Evolutionary conservation across 345 rosid species (phyloP).

Genomic region (Heritiera littoralis): DNA sequence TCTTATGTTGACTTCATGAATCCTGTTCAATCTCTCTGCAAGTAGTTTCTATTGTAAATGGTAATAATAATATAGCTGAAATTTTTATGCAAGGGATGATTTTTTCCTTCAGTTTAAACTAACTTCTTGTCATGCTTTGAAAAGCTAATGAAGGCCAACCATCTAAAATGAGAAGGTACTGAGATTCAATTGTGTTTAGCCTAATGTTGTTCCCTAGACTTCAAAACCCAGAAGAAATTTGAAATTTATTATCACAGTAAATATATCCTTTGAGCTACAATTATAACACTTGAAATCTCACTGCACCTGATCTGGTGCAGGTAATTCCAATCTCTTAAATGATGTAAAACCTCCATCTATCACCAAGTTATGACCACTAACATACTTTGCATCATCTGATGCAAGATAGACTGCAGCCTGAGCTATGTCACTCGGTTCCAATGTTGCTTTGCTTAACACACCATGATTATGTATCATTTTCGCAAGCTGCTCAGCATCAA

Average conservation of each 20-base stretch:
- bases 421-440: slow-evolving; percentile 76
- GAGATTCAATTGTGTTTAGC: no score
- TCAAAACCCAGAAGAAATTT: not conserved
- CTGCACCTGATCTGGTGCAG: slow-evolving; percentile 47
- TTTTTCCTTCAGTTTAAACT: not conserved
- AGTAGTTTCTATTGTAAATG: not conserved
- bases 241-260: not conserved
- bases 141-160: not conserved
- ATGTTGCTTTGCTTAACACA: slow-evolving; percentile 51
- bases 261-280: not conserved
- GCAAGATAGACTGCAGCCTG: slow-evolving; percentile 83
- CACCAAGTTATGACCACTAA: slow-evolving; percentile 81
- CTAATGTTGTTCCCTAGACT: not conserved
- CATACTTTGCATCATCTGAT: slow-evolving; percentile 79
- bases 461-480: slow-evolving; percentile 48
- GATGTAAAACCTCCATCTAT: slow-evolving; percentile 91
- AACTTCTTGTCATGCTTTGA: not conserved
- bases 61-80: no score
- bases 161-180: not conserved
- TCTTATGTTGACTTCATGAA: not conserved
- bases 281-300: not conserved
- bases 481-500: slow-evolving; percentile 35
- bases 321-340: slow-evolving; percentile 53
- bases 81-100: no score
- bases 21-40: not conserved